Evolutionary conservation across 2,329 filamentous ascomycete species (phyloP).

Genomic region (Paramyrothecium roridum): DNA sequence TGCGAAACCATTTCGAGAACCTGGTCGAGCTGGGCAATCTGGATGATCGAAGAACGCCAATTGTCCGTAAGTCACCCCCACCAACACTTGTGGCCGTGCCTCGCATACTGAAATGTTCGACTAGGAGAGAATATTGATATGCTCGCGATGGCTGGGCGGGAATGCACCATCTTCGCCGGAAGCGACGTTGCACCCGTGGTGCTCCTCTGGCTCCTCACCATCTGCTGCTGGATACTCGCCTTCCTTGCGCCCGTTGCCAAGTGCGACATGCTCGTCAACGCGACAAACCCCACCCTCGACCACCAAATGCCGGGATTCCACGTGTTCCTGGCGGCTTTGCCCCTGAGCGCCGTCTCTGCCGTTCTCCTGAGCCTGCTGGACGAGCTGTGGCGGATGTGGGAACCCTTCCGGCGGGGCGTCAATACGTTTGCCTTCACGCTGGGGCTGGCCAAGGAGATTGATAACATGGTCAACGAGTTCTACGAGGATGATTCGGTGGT

Average conservation of each 20-base stretch:
- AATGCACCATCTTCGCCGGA: conserved; percentile 6
- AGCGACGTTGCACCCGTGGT: conserved; percentile 12
- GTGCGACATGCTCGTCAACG: conserved; percentile 9
- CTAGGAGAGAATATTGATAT: conserved; percentile 21
- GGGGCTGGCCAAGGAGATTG: conserved; percentile 22
- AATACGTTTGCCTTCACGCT: conserved; percentile 21
- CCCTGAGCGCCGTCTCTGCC: not conserved
- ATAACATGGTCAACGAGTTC: conserved; percentile 21
- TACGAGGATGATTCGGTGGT: conserved; percentile 12
- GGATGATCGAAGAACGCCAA: conserved; percentile 11
- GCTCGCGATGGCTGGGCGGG: conserved; percentile 9
- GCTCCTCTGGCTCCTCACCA: conserved; percentile 12
- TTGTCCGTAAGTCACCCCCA: conserved; percentile 15
- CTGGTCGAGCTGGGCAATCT: conserved; percentile 14
- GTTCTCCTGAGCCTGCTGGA: conserved; percentile 11
- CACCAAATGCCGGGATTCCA: conserved; percentile 6
- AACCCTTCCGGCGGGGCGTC: conserved; percentile 15
- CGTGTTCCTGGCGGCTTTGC: not conserved
- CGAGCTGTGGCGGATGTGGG: conserved; percentile 21
- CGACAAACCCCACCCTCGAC: not conserved
- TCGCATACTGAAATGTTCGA: not conserved
- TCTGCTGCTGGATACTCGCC: conserved; percentile 7
- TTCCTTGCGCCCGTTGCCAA: conserved; percentile 10
- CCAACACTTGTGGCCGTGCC: too few species aligned
- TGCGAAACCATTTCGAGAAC: conserved; percentile 22